Evolutionary conservation across 371 early-diverging fungal genomes (phyloP).

Genomic region (Syncephalastrum racemosum): DNA sequence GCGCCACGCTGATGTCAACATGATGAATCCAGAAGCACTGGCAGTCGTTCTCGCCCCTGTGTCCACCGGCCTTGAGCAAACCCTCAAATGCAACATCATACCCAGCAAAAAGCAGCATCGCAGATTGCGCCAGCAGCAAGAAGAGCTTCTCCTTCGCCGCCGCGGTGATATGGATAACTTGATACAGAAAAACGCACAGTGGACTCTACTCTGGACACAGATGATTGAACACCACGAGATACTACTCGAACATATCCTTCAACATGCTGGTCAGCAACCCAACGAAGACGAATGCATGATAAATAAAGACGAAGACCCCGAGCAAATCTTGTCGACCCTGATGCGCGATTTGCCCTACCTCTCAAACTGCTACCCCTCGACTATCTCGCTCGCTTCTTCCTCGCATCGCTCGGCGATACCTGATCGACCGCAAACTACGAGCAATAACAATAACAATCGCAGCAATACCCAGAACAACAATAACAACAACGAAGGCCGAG

Average conservation of each 20-base stretch:
- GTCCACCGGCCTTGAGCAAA: slow-evolving; percentile 36
- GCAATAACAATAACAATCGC: too few species aligned
- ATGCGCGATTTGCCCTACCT: too few species aligned
- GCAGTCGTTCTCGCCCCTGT: slow-evolving; percentile 37
- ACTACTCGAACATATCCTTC: not conserved
- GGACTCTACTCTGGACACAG: slow-evolving; percentile 20
- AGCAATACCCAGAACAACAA: too few species aligned
- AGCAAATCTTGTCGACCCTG: too few species aligned
- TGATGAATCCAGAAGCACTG: slow-evolving; percentile 37
- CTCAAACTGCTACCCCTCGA: too few species aligned
- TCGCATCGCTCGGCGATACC: too few species aligned
- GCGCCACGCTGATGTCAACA: slow-evolving; percentile 25
- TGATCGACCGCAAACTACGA: too few species aligned
- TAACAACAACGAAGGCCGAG: too few species aligned
- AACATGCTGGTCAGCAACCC: too few species aligned
- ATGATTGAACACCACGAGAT: slow-evolving; percentile 23
- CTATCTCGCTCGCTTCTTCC: too few species aligned
- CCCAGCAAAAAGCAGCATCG: slow-evolving; percentile 30
- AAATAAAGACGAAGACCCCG: too few species aligned
- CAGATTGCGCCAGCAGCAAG: slow-evolving; percentile 9
- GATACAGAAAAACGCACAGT: slow-evolving; percentile 16
- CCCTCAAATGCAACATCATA: slow-evolving; percentile 22
- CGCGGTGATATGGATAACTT: slow-evolving; percentile 12
- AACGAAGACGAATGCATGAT: too few species aligned
- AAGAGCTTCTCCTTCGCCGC: not conserved